These are phyloP conservation scores for Geranomyces variabilis DNA, from an alignment of 192 early-diverging fungal species.

Conservation along the genomic window DNA sequence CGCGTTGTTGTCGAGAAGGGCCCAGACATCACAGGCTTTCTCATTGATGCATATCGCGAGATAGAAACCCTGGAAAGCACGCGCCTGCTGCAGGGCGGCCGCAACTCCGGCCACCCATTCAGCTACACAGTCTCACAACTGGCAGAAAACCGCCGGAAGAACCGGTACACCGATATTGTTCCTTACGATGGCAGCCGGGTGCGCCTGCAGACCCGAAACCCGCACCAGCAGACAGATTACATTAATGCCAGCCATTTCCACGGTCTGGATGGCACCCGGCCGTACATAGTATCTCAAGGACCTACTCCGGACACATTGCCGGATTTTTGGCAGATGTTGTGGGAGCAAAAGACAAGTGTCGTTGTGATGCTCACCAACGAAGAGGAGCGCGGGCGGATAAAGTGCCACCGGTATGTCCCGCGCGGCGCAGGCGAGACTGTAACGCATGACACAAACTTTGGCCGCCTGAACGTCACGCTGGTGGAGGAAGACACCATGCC, in stretches of 20 bases:
- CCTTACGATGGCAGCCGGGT: conserved; percentile 57
- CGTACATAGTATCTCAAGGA: conserved; percentile 89
- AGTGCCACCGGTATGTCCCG: conserved; percentile 92
- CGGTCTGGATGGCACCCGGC: conserved; percentile 28
- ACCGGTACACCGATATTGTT: conserved; percentile 54
- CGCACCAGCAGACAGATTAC: conserved; percentile 55
- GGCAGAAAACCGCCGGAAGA: conserved; percentile 13
- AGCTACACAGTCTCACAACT: conserved; percentile 10
- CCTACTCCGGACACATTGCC: conserved; percentile 72
- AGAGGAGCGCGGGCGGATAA: conserved; percentile 70
- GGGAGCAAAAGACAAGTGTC: conserved; percentile 73
- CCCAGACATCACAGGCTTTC: not conserved
- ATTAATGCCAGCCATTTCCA: conserved; percentile 84
- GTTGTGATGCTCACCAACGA: conserved; percentile 89
- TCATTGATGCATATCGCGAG: conserved; percentile 16
- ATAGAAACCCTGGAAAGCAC: conserved; percentile 23
- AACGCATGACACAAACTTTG: conserved; percentile 43
- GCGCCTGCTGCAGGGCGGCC: conserved; percentile 8
- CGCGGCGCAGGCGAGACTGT: conserved; percentile 28
- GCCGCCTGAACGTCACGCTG: conserved; percentile 55
- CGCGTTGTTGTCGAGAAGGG: conserved; percentile 16
- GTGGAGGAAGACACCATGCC: conserved; percentile 47
- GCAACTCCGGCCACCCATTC: conserved; percentile 6
- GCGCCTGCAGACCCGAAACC: conserved; percentile 29
- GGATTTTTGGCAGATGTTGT: conserved; percentile 92